These are phyloP conservation scores for Furcasterigmium sp. DNA, from an alignment of 2,329 filamentous ascomycete genomes.

Conservation along the genomic window DNA sequence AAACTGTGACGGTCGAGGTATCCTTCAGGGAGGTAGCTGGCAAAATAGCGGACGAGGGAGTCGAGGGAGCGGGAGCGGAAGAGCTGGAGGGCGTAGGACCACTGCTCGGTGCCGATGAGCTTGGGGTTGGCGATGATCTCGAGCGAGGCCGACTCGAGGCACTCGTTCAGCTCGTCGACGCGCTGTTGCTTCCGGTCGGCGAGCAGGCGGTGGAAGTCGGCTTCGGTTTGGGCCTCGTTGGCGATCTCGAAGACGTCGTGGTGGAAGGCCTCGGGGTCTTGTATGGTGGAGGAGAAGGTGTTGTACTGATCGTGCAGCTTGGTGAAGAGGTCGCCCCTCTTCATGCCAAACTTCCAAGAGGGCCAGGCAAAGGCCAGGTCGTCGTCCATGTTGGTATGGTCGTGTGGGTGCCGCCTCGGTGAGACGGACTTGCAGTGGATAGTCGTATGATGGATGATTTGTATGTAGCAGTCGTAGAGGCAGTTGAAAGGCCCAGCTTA, in stretches of 20 bases:
- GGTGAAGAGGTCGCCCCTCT: constrained; percentile 51
- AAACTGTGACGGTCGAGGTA: constrained; percentile 35
- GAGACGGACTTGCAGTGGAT: constrained; percentile 1
- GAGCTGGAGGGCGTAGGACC: constrained; percentile 52
- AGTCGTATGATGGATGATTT: no score
- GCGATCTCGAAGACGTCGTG: constrained; percentile 57
- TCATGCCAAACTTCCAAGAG: constrained; percentile 59
- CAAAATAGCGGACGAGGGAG: constrained; percentile 55
- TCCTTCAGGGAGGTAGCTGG: constrained; percentile 50
- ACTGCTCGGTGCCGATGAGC: constrained; percentile 54
- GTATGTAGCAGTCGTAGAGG: neutral
- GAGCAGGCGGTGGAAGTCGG: constrained; percentile 51
- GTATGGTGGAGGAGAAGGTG: constrained; percentile 49
- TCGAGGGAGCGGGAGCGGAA: constrained; percentile 55
- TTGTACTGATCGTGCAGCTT: constrained; percentile 57
- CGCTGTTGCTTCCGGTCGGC: constrained; percentile 48
- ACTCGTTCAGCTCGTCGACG: constrained; percentile 48
- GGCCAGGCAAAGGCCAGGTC: constrained; percentile 48
- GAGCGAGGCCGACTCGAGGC: constrained; percentile 51
- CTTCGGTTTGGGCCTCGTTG: constrained; percentile 39
- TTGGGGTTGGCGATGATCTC: constrained; percentile 57
- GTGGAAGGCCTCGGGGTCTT: constrained; percentile 56
- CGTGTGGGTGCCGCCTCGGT: neutral
- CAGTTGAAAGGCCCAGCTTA: constrained; percentile 6
- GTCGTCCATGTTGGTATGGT: constrained; percentile 38